Conservation (phyloP, 345 rosid genomes). For the Passiflora organensis region DNA sequence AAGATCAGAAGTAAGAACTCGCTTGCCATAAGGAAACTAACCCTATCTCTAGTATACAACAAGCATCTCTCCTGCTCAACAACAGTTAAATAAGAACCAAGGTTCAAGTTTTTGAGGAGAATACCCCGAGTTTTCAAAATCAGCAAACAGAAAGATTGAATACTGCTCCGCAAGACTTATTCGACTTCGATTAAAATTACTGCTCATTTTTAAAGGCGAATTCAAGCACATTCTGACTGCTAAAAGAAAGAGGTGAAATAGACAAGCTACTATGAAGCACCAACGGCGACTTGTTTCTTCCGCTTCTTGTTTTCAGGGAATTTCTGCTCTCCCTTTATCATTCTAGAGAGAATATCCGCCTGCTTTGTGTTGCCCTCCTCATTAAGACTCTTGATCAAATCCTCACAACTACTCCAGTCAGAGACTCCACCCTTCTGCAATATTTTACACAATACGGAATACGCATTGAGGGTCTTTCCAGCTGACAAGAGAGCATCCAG, state of each 20-base stretch:
- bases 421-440: constrained; percentile 63
- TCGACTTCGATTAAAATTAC: not conserved
- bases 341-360: constrained; percentile 82
- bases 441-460: constrained; percentile 72
- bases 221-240: not conserved
- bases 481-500: constrained; percentile 74
- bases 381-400: constrained; percentile 69
- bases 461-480: constrained; percentile 87
- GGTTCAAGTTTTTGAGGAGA: not conserved
- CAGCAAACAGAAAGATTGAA: not conserved
- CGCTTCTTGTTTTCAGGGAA: constrained; percentile 9
- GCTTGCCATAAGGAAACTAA: too few species aligned
- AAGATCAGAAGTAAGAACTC: too few species aligned
- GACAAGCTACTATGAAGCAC: constrained; percentile 3
- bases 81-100: too few species aligned
- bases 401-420: constrained; percentile 66
- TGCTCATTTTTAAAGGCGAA: not conserved
- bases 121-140: constrained; percentile 3
- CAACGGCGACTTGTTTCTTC: constrained; percentile 7
- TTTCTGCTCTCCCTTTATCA: constrained; percentile 35
- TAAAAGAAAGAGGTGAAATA: not conserved
- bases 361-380: constrained; percentile 81
- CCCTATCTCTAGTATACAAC: too few species aligned
- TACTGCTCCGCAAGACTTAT: constrained; percentile 1
- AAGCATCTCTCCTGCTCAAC: too few species aligned